phyloP scores from a whole-genome alignment of 768 basidiomycete genomes.

The Auricularia sp. region DNA sequence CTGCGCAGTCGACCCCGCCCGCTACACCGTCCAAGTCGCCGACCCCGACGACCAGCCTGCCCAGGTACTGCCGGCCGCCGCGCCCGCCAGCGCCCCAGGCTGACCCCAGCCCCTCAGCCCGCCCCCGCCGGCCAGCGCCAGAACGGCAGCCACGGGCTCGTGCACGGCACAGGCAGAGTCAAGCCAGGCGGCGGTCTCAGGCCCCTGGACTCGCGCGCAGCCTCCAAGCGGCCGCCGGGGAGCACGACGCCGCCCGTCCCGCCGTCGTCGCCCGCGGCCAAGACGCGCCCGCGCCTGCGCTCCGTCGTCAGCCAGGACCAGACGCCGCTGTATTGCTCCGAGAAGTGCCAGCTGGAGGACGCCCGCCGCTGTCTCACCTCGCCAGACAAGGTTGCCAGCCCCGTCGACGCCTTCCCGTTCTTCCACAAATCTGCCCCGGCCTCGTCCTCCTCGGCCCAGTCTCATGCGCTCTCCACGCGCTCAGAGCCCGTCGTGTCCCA shows the following conservation, averaged over 20 bases:
- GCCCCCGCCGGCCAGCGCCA: conserved; percentile 9
- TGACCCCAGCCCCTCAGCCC: conserved; percentile 5
- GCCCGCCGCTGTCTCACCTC: background rate
- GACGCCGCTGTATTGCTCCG: conserved; percentile 78
- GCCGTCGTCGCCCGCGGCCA: conserved; percentile 15
- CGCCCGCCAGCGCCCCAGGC: too few relatives aligned
- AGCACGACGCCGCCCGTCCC: conserved; percentile 14
- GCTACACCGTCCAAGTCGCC: conserved; percentile 32
- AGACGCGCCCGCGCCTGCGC: conserved; percentile 33
- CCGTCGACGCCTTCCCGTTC: background rate
- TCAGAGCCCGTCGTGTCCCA: background rate
- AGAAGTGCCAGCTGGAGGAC: conserved; percentile 60
- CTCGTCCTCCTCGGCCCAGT: background rate
- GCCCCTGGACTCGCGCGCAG: conserved; percentile 20
- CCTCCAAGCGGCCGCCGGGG: conserved; percentile 9
- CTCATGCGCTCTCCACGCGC: background rate
- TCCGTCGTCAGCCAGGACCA: conserved; percentile 72
- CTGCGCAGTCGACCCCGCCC: conserved; percentile 70
- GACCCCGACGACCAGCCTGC: background rate
- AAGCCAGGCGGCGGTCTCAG: conserved; percentile 37
- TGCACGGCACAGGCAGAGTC: conserved; percentile 57
- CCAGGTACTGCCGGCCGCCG: background rate
- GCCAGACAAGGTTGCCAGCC: background rate
- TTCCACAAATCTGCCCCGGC: background rate
- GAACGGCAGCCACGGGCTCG: conserved; percentile 30